Percentiles rank a stretch among this genome's conserved stretches.
Conservation (phyloP, 2,329 filamentous ascomycete genomes). For the Orbilia oligospora region DNA sequence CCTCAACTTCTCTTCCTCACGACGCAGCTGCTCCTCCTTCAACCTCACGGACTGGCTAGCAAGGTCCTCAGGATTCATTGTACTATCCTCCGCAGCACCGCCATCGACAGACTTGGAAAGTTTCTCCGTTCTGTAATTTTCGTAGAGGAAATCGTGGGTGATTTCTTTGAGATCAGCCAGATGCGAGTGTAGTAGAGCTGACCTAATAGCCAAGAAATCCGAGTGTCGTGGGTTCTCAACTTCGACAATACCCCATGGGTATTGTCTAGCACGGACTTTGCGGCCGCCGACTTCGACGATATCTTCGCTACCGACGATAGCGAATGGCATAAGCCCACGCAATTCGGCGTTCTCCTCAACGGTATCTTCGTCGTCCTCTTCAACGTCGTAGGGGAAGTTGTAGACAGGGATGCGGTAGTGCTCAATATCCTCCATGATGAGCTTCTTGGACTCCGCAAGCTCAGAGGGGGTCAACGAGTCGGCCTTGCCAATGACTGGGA, state of each 20-base stretch:
- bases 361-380: slow-evolving; percentile 99
- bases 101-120: slow-evolving; percentile 99
- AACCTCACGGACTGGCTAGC: slow-evolving; percentile 97
- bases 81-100: slow-evolving; percentile 85
- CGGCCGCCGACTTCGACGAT: slow-evolving; percentile 93
- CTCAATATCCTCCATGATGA: slow-evolving; percentile 99
- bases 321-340: slow-evolving; percentile 97
- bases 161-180: slow-evolving; percentile 99
- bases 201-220: slow-evolving; percentile 97
- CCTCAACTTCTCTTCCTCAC: slow-evolving; percentile 99
- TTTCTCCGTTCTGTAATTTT: slow-evolving; percentile 99
- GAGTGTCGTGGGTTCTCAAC: slow-evolving; percentile 99
- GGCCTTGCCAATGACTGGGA: slow-evolving; percentile 98
- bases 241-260: slow-evolving; percentile 99
- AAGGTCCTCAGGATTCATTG: slow-evolving; percentile 97
- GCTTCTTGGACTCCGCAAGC: slow-evolving; percentile 98
- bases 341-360: slow-evolving; percentile 99
- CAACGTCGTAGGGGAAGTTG: slow-evolving; percentile 99
- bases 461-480: slow-evolving; percentile 97
- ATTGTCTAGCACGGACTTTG: slow-evolving; percentile 93
- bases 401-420: slow-evolving; percentile 99
- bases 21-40: slow-evolving; percentile 99
- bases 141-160: slow-evolving; percentile 99
- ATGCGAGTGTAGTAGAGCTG: slow-evolving; percentile 96
- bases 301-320: slow-evolving; percentile 97